Evolutionary conservation across 1,284 basidiomycete species (phyloP).

Genomic region (Leccinum solheimii): DNA sequence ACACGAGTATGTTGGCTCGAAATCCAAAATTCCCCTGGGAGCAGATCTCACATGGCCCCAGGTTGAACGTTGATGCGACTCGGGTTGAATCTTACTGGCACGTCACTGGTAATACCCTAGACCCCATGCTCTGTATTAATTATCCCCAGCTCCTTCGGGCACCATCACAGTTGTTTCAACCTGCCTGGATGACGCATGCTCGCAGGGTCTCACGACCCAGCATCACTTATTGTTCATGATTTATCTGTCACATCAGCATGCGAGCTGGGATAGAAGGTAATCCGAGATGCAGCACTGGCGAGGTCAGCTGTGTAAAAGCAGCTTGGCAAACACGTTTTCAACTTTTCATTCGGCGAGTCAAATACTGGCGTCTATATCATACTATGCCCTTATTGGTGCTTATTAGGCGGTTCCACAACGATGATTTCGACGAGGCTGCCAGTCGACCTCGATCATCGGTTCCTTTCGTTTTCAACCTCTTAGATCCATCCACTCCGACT

Average conservation of each 20-base stretch:
- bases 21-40: background rate
- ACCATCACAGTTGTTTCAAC: slow-evolving; percentile 1
- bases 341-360: background rate
- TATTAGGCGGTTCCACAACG: slow-evolving; percentile 2
- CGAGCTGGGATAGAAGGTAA: background rate
- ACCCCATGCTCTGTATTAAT: slow-evolving; percentile 1
- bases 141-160: slow-evolving; percentile 3
- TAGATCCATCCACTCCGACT: background rate
- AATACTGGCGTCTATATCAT: slow-evolving; percentile 1
- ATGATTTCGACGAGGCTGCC: slow-evolving; percentile 5
- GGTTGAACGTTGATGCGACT: background rate
- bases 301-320: background rate
- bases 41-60: background rate
- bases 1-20: background rate
- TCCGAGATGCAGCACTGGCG: background rate
- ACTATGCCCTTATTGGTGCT: slow-evolving; percentile 5
- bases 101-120: slow-evolving; percentile 2
- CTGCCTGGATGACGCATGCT: slow-evolving; percentile 13
- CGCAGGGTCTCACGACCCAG: slow-evolving; percentile 12
- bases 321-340: slow-evolving; percentile 8
- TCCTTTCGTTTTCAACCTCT: background rate
- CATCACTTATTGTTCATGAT: slow-evolving; percentile 1
- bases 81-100: background rate
- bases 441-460: background rate
- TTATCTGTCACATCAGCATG: background rate